Conservation (phyloP, 441 rosid genomes). For the Metrosideros polymorpha region DNA sequence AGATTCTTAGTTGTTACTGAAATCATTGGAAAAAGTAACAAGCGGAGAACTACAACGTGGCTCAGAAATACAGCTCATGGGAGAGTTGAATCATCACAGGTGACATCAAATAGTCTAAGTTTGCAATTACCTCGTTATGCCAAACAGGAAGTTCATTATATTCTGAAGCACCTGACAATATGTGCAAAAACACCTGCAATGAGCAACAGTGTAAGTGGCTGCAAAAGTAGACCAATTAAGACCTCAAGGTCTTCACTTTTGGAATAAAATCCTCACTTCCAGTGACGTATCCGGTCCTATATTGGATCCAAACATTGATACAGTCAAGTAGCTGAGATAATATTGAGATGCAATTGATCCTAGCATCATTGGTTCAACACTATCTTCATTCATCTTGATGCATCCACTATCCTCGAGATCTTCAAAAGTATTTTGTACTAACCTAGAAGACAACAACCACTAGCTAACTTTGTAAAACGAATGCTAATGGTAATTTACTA, state of each 20-base stretch:
- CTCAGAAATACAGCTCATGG: background rate
- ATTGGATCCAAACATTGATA: constrained; percentile 98
- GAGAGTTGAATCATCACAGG: background rate
- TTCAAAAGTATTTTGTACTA: constrained; percentile 92
- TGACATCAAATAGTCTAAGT: background rate
- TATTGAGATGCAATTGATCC: constrained; percentile 96
- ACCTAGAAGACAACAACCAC: constrained; percentile 32
- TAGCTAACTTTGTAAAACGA: background rate
- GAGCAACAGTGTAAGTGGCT: constrained; percentile 1
- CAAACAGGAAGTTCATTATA: constrained; percentile 96
- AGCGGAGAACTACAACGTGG: background rate
- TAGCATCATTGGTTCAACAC: constrained; percentile 81
- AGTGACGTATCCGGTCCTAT: constrained; percentile 89
- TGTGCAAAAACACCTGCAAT: constrained; percentile 70
- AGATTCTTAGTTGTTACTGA: background rate
- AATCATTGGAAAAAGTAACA: background rate
- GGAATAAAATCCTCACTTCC: constrained; percentile 50
- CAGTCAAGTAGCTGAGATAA: constrained; percentile 92
- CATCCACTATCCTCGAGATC: constrained; percentile 99
- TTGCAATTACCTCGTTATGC: constrained; percentile 80
- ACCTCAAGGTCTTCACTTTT: background rate
- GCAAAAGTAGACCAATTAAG: background rate
- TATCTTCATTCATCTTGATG: constrained; percentile 68
- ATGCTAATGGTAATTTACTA: background rate
- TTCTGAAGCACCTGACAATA: constrained; percentile 86